Percentiles rank a stretch among this genome's conserved stretches.
phyloP scores from a whole-genome alignment of 805 yeast species.

The Candida easanensis region DNA sequence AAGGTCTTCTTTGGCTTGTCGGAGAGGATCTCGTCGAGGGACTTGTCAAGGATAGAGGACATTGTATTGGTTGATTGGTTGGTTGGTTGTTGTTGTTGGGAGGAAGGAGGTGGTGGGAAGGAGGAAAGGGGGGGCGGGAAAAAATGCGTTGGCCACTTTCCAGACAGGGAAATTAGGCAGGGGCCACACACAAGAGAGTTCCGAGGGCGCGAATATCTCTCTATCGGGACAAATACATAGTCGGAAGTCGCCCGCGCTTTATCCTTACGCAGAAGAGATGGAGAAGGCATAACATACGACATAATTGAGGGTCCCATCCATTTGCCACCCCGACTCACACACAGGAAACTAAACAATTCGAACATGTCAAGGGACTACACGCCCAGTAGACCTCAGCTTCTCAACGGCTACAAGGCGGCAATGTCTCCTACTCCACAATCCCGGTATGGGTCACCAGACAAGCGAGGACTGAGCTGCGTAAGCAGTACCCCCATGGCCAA shows the following conservation, averaged over 20 bases:
- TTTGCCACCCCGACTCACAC: not conserved
- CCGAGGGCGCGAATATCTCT: no score
- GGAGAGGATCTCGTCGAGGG: slow-evolving; percentile 92
- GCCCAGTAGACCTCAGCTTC: slow-evolving; percentile 3
- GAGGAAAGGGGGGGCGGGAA: no score
- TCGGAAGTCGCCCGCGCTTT: no score
- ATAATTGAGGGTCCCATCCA: no score
- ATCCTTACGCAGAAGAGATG: no score
- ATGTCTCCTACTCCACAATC: not conserved
- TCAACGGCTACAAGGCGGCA: not conserved
- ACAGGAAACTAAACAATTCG: not conserved
- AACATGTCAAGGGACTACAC: slow-evolving; percentile 6
- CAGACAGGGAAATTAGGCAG: not conserved
- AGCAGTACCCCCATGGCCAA: slow-evolving; percentile 38
- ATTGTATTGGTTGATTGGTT: slow-evolving; percentile 47
- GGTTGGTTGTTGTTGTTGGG: slow-evolving; percentile 3
- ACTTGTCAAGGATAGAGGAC: slow-evolving; percentile 79
- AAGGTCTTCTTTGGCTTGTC: slow-evolving; percentile 43
- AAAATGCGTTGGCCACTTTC: no score
- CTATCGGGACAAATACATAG: no score
- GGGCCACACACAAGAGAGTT: no score
- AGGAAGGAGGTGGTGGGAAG: slow-evolving; percentile 1
- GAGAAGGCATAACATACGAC: no score
- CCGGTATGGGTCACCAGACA: slow-evolving; percentile 3
- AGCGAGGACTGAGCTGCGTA: slow-evolving; percentile 6